phyloP scores from a whole-genome alignment of 371 early-diverging fungal species.

The Mortierella sp. region DNA sequence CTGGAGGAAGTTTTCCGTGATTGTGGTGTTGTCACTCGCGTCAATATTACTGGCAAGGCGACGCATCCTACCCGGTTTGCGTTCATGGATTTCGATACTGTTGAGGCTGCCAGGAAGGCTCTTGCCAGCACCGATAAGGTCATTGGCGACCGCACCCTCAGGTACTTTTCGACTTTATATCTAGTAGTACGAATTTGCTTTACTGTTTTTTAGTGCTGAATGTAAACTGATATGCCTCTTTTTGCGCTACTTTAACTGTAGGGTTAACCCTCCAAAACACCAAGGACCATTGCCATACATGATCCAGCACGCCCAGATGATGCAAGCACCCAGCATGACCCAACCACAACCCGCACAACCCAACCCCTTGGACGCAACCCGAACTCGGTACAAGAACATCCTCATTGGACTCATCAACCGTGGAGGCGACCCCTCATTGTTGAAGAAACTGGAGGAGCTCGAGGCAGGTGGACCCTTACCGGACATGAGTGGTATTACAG shows the following conservation, averaged over 20 bases:
- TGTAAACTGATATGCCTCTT: not conserved
- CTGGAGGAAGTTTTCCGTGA: slow-evolving; percentile 69
- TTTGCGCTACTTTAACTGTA: not conserved
- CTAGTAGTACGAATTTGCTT: no score
- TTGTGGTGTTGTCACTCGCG: slow-evolving; percentile 73
- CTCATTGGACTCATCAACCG: slow-evolving; percentile 46
- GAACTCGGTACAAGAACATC: slow-evolving; percentile 37
- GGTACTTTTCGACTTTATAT: slow-evolving; percentile 10
- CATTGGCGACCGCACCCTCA: slow-evolving; percentile 48
- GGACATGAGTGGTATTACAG: slow-evolving; percentile 36
- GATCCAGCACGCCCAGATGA: slow-evolving; percentile 52
- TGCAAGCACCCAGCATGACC: slow-evolving; percentile 29
- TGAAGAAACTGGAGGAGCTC: slow-evolving; percentile 52
- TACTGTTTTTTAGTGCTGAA: no score
- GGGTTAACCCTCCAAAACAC: slow-evolving; percentile 48
- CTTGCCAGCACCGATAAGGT: slow-evolving; percentile 59
- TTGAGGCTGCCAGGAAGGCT: slow-evolving; percentile 69
- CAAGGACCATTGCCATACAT: slow-evolving; percentile 44
- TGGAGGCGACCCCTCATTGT: slow-evolving; percentile 45
- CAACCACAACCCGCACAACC: slow-evolving; percentile 21
- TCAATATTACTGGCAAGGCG: slow-evolving; percentile 80
- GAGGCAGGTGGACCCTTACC: slow-evolving; percentile 44
- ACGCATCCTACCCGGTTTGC: slow-evolving; percentile 77
- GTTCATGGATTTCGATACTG: slow-evolving; percentile 79
- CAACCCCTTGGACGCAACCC: slow-evolving; percentile 33